Percentiles rank a stretch among this genome's conserved stretches.
These are phyloP conservation scores for Cyphellophora attinorum DNA, from an alignment of 2,329 filamentous ascomycete genomes.

Conservation along the genomic window DNA sequence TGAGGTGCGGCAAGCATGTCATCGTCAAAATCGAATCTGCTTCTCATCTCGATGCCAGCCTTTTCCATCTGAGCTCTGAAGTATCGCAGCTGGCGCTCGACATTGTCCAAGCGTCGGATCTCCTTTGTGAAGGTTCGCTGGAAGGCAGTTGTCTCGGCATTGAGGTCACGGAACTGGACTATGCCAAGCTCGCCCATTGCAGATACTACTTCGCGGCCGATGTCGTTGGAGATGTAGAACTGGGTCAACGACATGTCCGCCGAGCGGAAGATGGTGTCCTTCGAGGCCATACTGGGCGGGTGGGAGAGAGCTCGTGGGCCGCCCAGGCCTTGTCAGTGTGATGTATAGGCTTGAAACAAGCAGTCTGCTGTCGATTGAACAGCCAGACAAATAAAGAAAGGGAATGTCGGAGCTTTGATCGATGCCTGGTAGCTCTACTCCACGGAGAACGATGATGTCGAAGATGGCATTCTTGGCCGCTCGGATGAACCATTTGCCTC, in stretches of 20 bases:
- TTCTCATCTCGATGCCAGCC: constrained; percentile 71
- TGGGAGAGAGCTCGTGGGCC: constrained; percentile 7
- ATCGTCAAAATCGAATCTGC: constrained; percentile 74
- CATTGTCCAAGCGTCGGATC: constrained; percentile 93
- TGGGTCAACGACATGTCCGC: constrained; percentile 99
- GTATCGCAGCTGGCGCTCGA: constrained; percentile 93
- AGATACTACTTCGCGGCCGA: constrained; percentile 93
- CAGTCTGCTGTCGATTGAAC: constrained; percentile 4
- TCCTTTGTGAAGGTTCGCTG: constrained; percentile 97
- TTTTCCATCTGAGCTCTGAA: constrained; percentile 96
- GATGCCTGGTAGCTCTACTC: constrained; percentile 11
- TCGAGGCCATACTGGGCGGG: constrained; percentile 43
- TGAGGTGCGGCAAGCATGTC: constrained; percentile 79
- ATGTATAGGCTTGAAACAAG: not conserved
- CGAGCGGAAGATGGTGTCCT: constrained; percentile 98
- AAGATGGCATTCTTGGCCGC: too few species aligned
- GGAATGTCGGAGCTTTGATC: constrained; percentile 6
- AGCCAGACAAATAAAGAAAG: constrained; percentile 1
- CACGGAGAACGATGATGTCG: too few species aligned
- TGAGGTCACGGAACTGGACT: constrained; percentile 97
- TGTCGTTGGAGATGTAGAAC: constrained; percentile 98
- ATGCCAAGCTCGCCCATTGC: constrained; percentile 91
- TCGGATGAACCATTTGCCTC: too few species aligned
- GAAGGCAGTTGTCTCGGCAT: constrained; percentile 85
- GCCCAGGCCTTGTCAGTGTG: constrained; percentile 14